phyloP scores from a whole-genome alignment of 1,284 basidiomycete genomes.

The Ceratobasidium theobromae region DNA sequence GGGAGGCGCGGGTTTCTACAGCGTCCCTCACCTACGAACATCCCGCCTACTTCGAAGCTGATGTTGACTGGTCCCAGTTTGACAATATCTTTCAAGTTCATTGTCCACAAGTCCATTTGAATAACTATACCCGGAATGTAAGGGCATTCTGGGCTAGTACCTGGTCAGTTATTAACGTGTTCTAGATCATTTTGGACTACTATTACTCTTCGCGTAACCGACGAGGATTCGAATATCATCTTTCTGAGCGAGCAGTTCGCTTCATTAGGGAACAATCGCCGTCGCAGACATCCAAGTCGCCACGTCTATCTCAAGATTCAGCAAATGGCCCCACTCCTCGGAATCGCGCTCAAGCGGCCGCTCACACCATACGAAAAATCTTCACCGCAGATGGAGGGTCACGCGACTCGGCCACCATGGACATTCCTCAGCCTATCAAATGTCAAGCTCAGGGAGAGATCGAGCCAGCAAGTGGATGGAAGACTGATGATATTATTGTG shows the following conservation, averaged over 20 bases:
- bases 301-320: constrained; percentile 23
- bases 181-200: constrained; percentile 82
- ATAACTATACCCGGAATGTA: constrained; percentile 76
- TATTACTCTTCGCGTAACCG: constrained; percentile 80
- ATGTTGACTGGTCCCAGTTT: constrained; percentile 76
- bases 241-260: constrained; percentile 78
- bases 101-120: constrained; percentile 81
- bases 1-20: constrained; percentile 10
- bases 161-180: neutral
- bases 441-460: constrained; percentile 28
- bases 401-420: constrained; percentile 12
- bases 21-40: constrained; percentile 32
- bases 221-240: constrained; percentile 80
- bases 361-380: constrained; percentile 35
- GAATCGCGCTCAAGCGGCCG: constrained; percentile 30
- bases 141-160: constrained; percentile 39
- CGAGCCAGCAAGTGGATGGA: constrained; percentile 69
- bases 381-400: constrained; percentile 31
- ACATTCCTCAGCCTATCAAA: constrained; percentile 20
- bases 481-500: constrained; percentile 50
- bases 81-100: constrained; percentile 92
- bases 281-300: neutral
- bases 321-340: neutral
- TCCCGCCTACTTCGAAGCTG: constrained; percentile 18
- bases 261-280: constrained; percentile 72